Percentiles rank a stretch among this genome's conserved stretches.
These are phyloP conservation scores for Graphilbum fragrans DNA, from an alignment of 2,329 filamentous ascomycete species.

Conservation along the genomic window DNA sequence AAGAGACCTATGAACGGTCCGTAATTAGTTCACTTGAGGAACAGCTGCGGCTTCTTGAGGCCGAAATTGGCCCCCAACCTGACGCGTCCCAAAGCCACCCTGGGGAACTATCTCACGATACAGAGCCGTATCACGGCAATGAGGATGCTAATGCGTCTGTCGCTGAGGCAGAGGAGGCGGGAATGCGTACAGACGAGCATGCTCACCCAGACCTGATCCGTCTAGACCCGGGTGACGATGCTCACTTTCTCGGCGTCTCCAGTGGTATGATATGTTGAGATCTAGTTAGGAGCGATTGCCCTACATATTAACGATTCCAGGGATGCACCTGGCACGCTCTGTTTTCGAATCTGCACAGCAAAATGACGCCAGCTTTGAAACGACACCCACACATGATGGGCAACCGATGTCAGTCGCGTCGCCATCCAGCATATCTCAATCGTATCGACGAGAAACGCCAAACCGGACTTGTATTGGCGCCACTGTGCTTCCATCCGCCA, in stretches of 20 bases:
- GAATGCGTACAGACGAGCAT: background rate
- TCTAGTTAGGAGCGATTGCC: background rate
- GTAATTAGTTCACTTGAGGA: slow-evolving; percentile 7
- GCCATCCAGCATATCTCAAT: background rate
- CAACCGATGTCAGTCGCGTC: background rate
- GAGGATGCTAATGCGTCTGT: background rate
- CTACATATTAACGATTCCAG: background rate
- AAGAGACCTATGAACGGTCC: slow-evolving; percentile 5
- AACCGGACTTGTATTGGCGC: background rate
- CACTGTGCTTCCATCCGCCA: no score
- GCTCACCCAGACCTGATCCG: slow-evolving; percentile 4
- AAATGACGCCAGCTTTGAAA: slow-evolving; percentile 3
- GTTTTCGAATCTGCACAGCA: slow-evolving; percentile 7
- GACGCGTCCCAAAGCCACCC: background rate
- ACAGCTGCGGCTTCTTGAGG: slow-evolving; percentile 5
- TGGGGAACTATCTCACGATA: no score
- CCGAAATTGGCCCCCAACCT: slow-evolving; percentile 1
- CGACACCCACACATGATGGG: background rate
- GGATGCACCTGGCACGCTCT: slow-evolving; percentile 8
- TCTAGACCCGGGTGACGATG: slow-evolving; percentile 7
- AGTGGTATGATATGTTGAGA: slow-evolving; percentile 1
- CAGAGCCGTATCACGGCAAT: no score
- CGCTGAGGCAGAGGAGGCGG: background rate
- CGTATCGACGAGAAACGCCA: background rate
- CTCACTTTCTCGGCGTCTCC: slow-evolving; percentile 7